Conservation (phyloP, 2,329 filamentous ascomycete genomes). For the Fusarium transvaalense region DNA sequence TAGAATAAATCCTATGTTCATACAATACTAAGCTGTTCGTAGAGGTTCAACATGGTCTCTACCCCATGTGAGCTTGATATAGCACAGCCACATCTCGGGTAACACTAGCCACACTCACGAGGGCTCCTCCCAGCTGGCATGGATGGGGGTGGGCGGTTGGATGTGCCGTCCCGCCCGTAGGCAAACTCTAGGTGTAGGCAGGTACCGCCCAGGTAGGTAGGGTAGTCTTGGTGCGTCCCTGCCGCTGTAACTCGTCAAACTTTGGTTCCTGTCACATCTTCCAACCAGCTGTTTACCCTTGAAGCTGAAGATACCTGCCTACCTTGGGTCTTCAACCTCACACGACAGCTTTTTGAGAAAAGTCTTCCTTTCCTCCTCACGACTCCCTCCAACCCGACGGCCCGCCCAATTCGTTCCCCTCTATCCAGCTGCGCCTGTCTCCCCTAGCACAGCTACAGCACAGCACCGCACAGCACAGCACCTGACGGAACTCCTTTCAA, state of each 20-base stretch:
- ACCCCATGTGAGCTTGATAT: conserved; percentile 4
- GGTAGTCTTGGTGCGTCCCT: conserved; percentile 29
- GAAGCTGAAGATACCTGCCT: conserved; percentile 35
- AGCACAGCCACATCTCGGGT: conserved; percentile 22
- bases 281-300: conserved; percentile 26
- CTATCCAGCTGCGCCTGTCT: conserved; percentile 35
- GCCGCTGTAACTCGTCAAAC: conserved; percentile 40
- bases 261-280: conserved; percentile 40
- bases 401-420: conserved; percentile 26
- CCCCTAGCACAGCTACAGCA: conserved; percentile 23
- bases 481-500: conserved; percentile 41
- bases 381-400: conserved; percentile 19
- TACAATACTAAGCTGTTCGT: not conserved
- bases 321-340: conserved; percentile 11
- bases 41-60: not conserved
- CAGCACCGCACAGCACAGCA: conserved; percentile 16
- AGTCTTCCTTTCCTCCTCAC: conserved; percentile 3
- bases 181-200: conserved; percentile 23
- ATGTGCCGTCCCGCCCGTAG: conserved; percentile 29
- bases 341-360: conserved; percentile 2
- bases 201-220: conserved; percentile 26
- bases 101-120: conserved; percentile 30
- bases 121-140: conserved; percentile 25
- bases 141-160: conserved; percentile 24
- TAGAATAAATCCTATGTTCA: not conserved